phyloP scores from a whole-genome alignment of 352 stramenopile genomes.

The Phytophthora constricta region DNA sequence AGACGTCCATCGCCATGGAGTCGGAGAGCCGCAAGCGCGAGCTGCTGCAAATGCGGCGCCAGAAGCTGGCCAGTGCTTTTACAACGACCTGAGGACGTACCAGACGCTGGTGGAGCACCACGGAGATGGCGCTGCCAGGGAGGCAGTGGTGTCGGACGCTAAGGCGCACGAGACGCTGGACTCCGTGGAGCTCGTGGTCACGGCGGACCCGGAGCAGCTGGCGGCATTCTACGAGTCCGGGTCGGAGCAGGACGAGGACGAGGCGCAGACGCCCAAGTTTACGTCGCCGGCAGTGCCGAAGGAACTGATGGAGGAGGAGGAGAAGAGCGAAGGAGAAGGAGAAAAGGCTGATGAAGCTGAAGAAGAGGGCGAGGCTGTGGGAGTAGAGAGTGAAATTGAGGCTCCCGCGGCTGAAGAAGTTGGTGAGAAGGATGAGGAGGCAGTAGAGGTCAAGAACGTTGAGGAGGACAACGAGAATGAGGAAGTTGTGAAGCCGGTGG shows the following conservation, averaged over 20 bases:
- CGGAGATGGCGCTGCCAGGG: slow-evolving; percentile 29
- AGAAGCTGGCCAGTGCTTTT: slow-evolving; percentile 70
- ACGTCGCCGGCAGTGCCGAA: slow-evolving; percentile 11
- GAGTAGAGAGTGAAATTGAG: slow-evolving; percentile 7
- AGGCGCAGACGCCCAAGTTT: slow-evolving; percentile 21
- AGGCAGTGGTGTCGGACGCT: slow-evolving; percentile 6
- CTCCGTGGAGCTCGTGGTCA: slow-evolving; percentile 75
- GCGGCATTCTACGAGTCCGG: slow-evolving; percentile 83
- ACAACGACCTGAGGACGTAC: slow-evolving; percentile 83
- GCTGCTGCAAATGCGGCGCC: slow-evolving; percentile 59
- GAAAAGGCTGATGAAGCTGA: background rate
- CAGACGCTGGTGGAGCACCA: slow-evolving; percentile 76
- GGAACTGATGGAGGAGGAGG: slow-evolving; percentile 35
- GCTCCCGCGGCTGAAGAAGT: background rate
- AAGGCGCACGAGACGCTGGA: slow-evolving; percentile 61
- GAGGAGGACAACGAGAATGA: background rate
- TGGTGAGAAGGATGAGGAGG: background rate
- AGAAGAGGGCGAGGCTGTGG: background rate
- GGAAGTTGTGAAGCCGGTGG: slow-evolving; percentile 1
- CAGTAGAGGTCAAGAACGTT: background rate
- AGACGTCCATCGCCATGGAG: slow-evolving; percentile 62
- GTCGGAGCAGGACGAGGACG: slow-evolving; percentile 43
- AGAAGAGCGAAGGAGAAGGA: slow-evolving; percentile 29
- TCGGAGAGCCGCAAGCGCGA: slow-evolving; percentile 69
- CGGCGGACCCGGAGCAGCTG: slow-evolving; percentile 60